Conservation (phyloP, 768 basidiomycete species). For the Suillus sp. region DNA sequence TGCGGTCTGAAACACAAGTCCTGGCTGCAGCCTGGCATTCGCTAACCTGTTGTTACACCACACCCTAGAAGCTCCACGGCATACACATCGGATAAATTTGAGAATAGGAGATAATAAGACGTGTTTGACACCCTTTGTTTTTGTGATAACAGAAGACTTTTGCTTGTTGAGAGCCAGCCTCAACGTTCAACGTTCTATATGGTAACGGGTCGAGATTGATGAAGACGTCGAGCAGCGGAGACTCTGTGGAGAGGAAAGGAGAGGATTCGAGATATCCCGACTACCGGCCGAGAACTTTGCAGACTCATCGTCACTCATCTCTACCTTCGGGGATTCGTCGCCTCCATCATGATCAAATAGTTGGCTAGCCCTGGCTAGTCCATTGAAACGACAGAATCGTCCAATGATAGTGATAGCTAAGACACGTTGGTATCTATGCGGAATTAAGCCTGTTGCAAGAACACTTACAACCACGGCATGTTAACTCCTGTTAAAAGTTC, state of each 20-base stretch:
- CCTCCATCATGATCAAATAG: conserved; percentile 4
- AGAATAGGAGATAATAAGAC: conserved; percentile 21
- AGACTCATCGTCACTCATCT: background rate
- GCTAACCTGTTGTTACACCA: conserved; percentile 17
- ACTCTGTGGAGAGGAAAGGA: background rate
- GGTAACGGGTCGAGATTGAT: background rate
- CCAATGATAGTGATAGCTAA: background rate
- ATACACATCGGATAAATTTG: conserved; percentile 48
- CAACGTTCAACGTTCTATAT: background rate
- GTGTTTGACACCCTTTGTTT: conserved; percentile 8
- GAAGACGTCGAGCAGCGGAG: background rate
- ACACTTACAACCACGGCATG: background rate
- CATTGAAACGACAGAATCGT: background rate
- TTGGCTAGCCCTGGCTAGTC: background rate
- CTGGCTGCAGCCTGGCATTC: conserved; percentile 34
- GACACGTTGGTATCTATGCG: background rate
- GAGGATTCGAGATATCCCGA: background rate
- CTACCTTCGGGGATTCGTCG: background rate
- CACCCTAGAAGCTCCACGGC: conserved; percentile 60
- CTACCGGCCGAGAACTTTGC: background rate
- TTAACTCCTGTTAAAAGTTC: background rate
- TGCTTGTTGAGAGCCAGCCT: conserved; percentile 7
- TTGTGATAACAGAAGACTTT: conserved; percentile 1
- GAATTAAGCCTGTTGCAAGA: background rate
- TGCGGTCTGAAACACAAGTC: conserved; percentile 33